Evolutionary conservation across 1,284 basidiomycete species (phyloP).

Genomic region (Pseudozyma tsukubaensis): DNA sequence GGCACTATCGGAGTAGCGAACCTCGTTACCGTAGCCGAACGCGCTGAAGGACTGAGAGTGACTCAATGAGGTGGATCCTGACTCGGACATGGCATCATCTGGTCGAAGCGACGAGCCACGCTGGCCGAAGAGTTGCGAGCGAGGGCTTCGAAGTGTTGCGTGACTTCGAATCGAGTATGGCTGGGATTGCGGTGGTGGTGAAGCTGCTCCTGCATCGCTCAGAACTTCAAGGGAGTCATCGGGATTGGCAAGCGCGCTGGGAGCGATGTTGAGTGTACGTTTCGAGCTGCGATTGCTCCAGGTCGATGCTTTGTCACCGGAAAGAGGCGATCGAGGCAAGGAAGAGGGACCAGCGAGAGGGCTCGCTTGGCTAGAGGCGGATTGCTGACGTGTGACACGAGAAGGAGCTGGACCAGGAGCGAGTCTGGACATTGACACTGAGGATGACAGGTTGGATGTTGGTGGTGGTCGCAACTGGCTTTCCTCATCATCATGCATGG

Average conservation of each 20-base stretch:
- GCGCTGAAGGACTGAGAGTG: constrained; percentile 48
- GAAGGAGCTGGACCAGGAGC: constrained; percentile 25
- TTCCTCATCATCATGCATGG: constrained; percentile 39
- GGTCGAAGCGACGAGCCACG: constrained; percentile 46
- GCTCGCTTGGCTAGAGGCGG: constrained; percentile 10
- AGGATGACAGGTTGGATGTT: constrained; percentile 19
- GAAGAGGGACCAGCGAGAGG: constrained; percentile 32
- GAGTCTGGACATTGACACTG: constrained; percentile 31
- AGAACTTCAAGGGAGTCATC: constrained; percentile 18
- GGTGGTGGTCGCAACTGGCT: constrained; percentile 32
- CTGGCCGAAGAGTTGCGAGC: constrained; percentile 27
- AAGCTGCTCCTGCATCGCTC: constrained; percentile 23
- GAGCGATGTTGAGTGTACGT: constrained; percentile 23
- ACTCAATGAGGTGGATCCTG: constrained; percentile 33
- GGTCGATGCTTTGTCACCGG: constrained; percentile 12
- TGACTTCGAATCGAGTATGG: constrained; percentile 12
- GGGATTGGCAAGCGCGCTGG: constrained; percentile 6
- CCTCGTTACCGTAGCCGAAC: constrained; percentile 56
- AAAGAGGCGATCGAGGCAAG: constrained; percentile 8
- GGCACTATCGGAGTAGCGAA: constrained; percentile 42
- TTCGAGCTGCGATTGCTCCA: constrained; percentile 42
- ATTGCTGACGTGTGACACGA: constrained; percentile 13
- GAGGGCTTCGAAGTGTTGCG: constrained; percentile 34
- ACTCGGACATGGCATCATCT: constrained; percentile 50
- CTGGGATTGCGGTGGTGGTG: constrained; percentile 25